Evolutionary conservation across 176 grass and related monocot genomes (phyloP).

Genomic region (Juncus effusus): DNA sequence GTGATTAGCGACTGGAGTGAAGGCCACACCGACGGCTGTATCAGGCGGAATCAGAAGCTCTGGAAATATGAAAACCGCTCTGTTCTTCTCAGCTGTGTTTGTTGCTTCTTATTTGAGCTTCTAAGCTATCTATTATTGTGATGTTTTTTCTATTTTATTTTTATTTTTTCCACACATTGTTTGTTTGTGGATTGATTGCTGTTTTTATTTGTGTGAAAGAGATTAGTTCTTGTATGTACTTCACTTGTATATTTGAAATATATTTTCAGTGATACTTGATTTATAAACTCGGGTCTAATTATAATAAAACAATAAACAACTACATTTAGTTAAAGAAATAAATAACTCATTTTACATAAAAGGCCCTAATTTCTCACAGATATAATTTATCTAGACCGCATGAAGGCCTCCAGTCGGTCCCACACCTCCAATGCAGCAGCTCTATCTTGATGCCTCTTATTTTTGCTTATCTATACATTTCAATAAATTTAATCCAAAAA

Average conservation of each 20-base stretch:
- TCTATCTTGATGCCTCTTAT: conserved; percentile 97
- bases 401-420: conserved; percentile 84
- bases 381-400: conserved; percentile 38
- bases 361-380: too few species aligned
- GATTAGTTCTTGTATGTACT: conserved; percentile 22
- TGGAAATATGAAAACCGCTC: conserved; percentile 1
- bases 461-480: conserved; percentile 76
- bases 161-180: conserved; percentile 15
- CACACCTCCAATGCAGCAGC: conserved; percentile 89
- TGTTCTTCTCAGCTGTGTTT: conserved; percentile 20
- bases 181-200: conserved; percentile 4
- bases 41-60: conserved; percentile 25
- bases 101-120: conserved; percentile 31
- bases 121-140: conserved; percentile 14
- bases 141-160: neutral
- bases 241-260: conserved; percentile 4
- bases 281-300: neutral
- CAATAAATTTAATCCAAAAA: neutral
- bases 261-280: neutral
- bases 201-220: neutral
- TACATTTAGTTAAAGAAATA: conserved; percentile 1
- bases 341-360: too few species aligned
- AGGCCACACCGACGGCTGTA: conserved; percentile 36
- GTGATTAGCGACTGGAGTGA: conserved; percentile 22
- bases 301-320: neutral